A percentile compares a stretch with the other conserved stretches of the same genome.
phyloP scores from a whole-genome alignment of 2,329 filamentous ascomycete species.

The Didymella keratinophila region DNA sequence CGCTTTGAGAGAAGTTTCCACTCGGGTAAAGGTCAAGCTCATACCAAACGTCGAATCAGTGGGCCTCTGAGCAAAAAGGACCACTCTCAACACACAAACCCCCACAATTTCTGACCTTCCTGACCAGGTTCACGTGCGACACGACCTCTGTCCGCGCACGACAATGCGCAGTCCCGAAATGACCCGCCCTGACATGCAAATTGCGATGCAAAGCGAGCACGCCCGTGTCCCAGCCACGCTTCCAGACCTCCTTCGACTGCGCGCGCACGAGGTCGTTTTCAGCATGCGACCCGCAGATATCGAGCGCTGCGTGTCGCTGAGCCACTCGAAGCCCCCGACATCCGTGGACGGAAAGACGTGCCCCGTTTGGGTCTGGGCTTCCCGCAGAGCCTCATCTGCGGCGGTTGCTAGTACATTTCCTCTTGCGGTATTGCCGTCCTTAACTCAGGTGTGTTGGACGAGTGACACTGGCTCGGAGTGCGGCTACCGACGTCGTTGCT shows the following conservation, averaged over 20 bases:
- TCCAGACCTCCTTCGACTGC: slow-evolving; percentile 17
- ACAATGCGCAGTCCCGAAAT: slow-evolving; percentile 15
- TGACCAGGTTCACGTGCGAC: slow-evolving; percentile 15
- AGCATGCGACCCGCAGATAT: slow-evolving; percentile 7
- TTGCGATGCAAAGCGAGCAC: slow-evolving; percentile 15
- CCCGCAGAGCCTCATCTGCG: slow-evolving; percentile 25
- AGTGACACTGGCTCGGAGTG: slow-evolving; percentile 9
- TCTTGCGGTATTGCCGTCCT: neutral
- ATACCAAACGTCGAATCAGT: slow-evolving; percentile 3
- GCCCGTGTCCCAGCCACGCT: slow-evolving; percentile 18
- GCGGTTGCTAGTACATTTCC: slow-evolving; percentile 23
- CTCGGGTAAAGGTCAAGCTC: slow-evolving; percentile 15
- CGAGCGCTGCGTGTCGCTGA: slow-evolving; percentile 17
- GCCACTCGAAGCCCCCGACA: slow-evolving; percentile 5
- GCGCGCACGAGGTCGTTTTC: slow-evolving; percentile 5
- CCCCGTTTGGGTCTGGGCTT: slow-evolving; percentile 19
- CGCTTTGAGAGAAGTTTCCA: slow-evolving; percentile 3
- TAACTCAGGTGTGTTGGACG: neutral
- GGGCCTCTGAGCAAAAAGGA: slow-evolving; percentile 4
- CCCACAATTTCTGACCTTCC: slow-evolving; percentile 10
- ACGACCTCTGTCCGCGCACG: slow-evolving; percentile 17
- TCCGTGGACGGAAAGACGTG: neutral
- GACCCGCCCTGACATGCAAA: slow-evolving; percentile 9
- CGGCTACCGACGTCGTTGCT: slow-evolving; percentile 6
- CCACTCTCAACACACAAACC: slow-evolving; percentile 16